Evolutionary conservation across 78 protist genomes (phyloP).

Genomic region (Tieghemostelium lacteum): DNA sequence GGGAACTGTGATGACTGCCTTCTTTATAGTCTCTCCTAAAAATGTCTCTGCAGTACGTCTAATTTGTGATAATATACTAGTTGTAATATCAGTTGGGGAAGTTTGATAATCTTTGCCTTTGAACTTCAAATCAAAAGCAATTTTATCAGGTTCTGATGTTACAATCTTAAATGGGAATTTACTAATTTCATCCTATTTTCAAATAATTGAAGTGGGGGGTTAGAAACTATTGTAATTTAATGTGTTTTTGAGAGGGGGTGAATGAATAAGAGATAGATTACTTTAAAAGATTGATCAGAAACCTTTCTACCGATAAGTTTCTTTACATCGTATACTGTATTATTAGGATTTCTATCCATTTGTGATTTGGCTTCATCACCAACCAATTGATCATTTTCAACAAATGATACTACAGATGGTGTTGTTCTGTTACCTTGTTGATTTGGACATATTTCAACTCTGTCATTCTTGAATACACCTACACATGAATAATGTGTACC

Average conservation of each 20-base stretch:
- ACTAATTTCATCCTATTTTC: slow-evolving; percentile 61
- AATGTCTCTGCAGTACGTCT: slow-evolving; percentile 90
- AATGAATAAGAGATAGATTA: neutral
- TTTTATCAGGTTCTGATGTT: slow-evolving; percentile 32
- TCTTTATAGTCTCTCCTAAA: slow-evolving; percentile 85
- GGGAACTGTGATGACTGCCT: slow-evolving; percentile 95
- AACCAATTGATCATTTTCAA: slow-evolving; percentile 84
- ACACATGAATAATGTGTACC: slow-evolving; percentile 95
- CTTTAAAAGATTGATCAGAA: neutral
- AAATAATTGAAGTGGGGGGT: no score
- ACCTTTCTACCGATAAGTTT: slow-evolving; percentile 81
- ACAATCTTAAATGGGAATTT: slow-evolving; percentile 88
- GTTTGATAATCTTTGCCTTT: slow-evolving; percentile 81
- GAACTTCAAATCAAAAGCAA: slow-evolving; percentile 82
- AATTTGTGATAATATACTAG: slow-evolving; percentile 89
- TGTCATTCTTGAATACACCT: slow-evolving; percentile 88
- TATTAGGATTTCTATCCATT: slow-evolving; percentile 89
- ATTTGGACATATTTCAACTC: slow-evolving; percentile 95
- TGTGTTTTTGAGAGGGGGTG: neutral
- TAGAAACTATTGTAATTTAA: no score
- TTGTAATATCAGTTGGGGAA: slow-evolving; percentile 86
- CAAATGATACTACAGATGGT: slow-evolving; percentile 95
- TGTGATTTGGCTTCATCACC: slow-evolving; percentile 97
- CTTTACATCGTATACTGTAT: slow-evolving; percentile 94
- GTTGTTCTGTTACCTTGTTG: slow-evolving; percentile 97